phyloP scores from a whole-genome alignment of 495 filamentous ascomycete species.

The Sordaria brevicollis region DNA sequence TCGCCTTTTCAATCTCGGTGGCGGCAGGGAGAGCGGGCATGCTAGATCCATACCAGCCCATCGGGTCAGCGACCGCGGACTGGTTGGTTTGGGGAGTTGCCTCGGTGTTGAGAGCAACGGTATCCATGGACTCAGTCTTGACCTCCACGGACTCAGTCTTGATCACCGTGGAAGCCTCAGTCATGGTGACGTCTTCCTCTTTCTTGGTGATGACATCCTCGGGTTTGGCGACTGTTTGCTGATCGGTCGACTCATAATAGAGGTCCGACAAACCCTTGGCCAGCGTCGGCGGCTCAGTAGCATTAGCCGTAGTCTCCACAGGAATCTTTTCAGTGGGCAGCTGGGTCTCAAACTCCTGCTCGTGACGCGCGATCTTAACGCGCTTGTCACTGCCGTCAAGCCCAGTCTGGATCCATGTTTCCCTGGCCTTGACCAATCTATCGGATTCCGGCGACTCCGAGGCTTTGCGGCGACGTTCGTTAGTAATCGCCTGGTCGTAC shows the following conservation, averaged over 20 bases:
- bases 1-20: background rate
- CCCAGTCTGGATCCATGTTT: constrained; percentile 23
- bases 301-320: background rate
- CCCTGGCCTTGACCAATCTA: constrained; percentile 4
- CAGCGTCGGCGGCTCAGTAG: background rate
- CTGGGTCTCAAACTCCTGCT: constrained; percentile 7
- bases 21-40: background rate
- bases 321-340: background rate
- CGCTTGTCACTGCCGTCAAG: constrained; percentile 25
- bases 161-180: background rate
- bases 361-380: constrained; percentile 28
- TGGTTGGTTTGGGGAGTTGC: background rate
- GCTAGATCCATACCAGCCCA: constrained; percentile 1
- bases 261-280: background rate
- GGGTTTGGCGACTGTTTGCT: background rate
- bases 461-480: constrained; percentile 21
- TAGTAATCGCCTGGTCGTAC: constrained; percentile 13
- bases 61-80: background rate
- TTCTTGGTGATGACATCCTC: background rate
- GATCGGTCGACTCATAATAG: background rate
- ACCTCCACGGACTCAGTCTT: background rate
- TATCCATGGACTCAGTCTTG: background rate
- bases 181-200: background rate
- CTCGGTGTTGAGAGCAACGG: background rate
- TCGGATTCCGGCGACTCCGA: constrained; percentile 8